These are phyloP conservation scores for Penicillium atrosanguineum DNA, from an alignment of 495 filamentous ascomycete species.

Conservation along the genomic window DNA sequence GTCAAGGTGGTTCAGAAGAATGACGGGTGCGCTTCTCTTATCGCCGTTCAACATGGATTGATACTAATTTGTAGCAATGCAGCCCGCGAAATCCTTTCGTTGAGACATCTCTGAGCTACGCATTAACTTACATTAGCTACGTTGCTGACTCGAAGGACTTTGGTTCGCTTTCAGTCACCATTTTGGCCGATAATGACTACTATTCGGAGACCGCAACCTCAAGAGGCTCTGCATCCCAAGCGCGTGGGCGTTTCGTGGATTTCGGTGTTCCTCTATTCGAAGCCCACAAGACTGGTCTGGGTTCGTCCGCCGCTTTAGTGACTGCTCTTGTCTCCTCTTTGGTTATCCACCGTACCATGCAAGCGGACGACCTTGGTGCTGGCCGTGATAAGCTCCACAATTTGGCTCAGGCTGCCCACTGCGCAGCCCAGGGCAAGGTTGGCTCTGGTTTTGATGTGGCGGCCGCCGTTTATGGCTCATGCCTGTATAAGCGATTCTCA, in stretches of 20 bases:
- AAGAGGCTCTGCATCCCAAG: constrained; percentile 23
- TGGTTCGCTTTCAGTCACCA: constrained; percentile 70
- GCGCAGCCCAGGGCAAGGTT: constrained; percentile 93
- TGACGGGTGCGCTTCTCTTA: constrained; percentile 57
- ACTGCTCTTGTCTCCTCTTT: constrained; percentile 84
- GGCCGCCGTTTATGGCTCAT: constrained; percentile 85
- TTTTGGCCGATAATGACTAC: constrained; percentile 94
- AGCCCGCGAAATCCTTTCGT: constrained; percentile 75
- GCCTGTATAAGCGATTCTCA: constrained; percentile 86
- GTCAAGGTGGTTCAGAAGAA: constrained; percentile 71
- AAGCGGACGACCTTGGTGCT: constrained; percentile 53
- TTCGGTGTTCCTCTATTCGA: constrained; percentile 71
- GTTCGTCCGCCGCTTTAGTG: constrained; percentile 91
- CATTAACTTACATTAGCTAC: constrained; percentile 73
- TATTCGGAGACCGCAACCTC: constrained; percentile 70
- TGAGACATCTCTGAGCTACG: constrained; percentile 84
- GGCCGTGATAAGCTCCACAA: constrained; percentile 70
- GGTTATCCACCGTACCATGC: constrained; percentile 73
- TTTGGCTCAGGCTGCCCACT: constrained; percentile 88
- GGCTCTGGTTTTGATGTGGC: constrained; percentile 98
- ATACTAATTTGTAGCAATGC: constrained; percentile 2
- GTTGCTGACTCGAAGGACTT: constrained; percentile 54
- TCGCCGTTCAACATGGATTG: neutral
- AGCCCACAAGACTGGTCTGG: constrained; percentile 95
- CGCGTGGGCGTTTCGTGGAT: constrained; percentile 60